Conservation (phyloP, 2,329 filamentous ascomycete genomes). For the Proliferodiscus dingleyae region DNA sequence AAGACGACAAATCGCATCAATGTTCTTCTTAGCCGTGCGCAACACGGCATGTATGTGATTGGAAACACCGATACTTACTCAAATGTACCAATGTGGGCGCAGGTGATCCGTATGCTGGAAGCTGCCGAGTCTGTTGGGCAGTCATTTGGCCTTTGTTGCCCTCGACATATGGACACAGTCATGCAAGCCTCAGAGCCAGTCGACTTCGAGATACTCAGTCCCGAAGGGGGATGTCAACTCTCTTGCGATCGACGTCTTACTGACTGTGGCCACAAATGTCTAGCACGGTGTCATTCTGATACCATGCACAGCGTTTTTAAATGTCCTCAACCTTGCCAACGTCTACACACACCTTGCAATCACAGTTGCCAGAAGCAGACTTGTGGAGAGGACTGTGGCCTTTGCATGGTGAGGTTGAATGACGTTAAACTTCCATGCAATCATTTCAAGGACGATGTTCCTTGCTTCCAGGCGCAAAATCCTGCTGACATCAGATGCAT, state of each 20-base stretch:
- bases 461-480: conserved; percentile 41
- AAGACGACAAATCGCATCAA: conserved; percentile 63
- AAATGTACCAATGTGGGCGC: conserved; percentile 57
- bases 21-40: conserved; percentile 60
- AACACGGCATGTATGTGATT: conserved; percentile 67
- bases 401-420: conserved; percentile 34
- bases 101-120: conserved; percentile 50
- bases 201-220: conserved; percentile 38
- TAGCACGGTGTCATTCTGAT: conserved; percentile 43
- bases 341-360: conserved; percentile 37
- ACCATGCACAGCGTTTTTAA: conserved; percentile 41
- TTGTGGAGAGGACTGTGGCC: conserved; percentile 41
- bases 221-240: conserved; percentile 51
- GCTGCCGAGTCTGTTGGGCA: conserved; percentile 43
- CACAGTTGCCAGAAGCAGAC: conserved; percentile 38
- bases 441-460: conserved; percentile 32
- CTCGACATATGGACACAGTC: conserved; percentile 50
- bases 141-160: conserved; percentile 52
- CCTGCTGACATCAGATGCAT: conserved; percentile 43
- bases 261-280: conserved; percentile 45
- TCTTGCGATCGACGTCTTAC: conserved; percentile 24
- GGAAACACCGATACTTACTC: conserved; percentile 57
- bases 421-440: conserved; percentile 35
- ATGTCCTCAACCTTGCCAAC: conserved; percentile 42
- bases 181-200: conserved; percentile 16